Evolutionary conservation across 2,329 filamentous ascomycete species (phyloP), one percentile per base, ranked within the genome.

Genomic region (Pseudocercospora cruenta): DNA sequence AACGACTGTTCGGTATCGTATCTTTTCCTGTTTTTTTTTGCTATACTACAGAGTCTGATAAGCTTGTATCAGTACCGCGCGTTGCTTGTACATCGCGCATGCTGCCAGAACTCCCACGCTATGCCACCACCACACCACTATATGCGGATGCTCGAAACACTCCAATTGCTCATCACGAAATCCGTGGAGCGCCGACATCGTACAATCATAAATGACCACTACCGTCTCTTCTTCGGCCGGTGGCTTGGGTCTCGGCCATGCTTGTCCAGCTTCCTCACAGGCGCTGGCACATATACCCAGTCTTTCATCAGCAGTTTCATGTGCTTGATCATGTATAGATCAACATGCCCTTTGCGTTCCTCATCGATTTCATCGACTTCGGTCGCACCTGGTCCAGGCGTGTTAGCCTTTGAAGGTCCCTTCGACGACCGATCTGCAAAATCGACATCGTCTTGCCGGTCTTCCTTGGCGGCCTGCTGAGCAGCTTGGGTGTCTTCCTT

Each of bases 401-500:
- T 78, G 74, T 59, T 80, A 78, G 60, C 79, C 71, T 73, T 79
- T 19, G 73, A 84, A 66, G 60, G 79, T 76, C 75, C 60, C 78
- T 78, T 70, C 71, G 72, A 68, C 69, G 87, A 87, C 73, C 94
- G 91, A 36, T 74, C 73, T 2, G 68, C 72, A 63, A 96, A 96
- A 75, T 96, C 93, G 4, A 88, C 91, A 54, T 94, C 92, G 71
- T 96, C 93, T 24, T 91, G 90, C 73, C 92, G 88, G 55, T 90
- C 86, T 78, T 99, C 95, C 75, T 91, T 95, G 76, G 96, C 91
- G 0, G 95, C 95, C 9, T 91, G 87, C 60, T 91, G 90, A 1
- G 95, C 95, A 0, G 95, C 95, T 26, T 89, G 89, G 14, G 94
- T 92, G 76, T 99, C 95, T 76, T 99, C 95, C 57, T 87, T 88